Conservation (phyloP, 352 stramenopile genomes). For the Blastocystis sp. region DNA sequence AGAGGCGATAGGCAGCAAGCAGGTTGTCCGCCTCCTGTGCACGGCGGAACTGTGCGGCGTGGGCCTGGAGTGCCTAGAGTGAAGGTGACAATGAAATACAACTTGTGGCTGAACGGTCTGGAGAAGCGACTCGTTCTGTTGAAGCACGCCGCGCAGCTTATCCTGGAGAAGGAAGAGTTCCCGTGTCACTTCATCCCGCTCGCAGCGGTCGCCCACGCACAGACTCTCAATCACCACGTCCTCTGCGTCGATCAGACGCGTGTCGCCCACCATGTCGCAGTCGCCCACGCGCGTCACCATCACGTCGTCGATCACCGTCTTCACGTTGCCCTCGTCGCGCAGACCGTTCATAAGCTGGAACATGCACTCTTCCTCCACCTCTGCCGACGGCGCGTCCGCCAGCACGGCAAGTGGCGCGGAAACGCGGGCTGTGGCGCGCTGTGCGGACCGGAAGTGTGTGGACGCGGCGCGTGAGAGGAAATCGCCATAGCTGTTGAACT, state of each 20-base stretch:
- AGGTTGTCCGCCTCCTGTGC: background rate
- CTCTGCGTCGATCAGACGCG: background rate
- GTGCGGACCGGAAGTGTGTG: background rate
- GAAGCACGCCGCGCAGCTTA: background rate
- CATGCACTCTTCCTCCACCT: background rate
- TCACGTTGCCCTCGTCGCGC: slow-evolving; percentile 2
- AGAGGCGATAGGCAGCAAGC: background rate
- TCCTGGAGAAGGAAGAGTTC: background rate
- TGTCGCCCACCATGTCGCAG: background rate
- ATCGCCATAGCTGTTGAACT: background rate
- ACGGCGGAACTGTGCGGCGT: background rate
- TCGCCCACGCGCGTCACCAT: slow-evolving; percentile 9
- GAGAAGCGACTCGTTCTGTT: background rate
- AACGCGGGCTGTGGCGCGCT: background rate
- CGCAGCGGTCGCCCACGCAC: background rate
- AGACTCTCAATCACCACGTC: background rate
- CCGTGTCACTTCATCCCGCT: slow-evolving; percentile 18
- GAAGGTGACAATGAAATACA: background rate
- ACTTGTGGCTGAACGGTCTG: background rate
- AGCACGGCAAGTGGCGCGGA: background rate
- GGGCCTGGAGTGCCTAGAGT: background rate
- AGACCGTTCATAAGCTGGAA: background rate
- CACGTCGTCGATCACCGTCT: background rate
- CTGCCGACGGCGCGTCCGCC: background rate
- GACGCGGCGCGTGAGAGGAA: background rate